These are phyloP conservation scores for Digitaria exilis DNA, from an alignment of 202 grass and related monocot species.

Conservation along the genomic window DNA sequence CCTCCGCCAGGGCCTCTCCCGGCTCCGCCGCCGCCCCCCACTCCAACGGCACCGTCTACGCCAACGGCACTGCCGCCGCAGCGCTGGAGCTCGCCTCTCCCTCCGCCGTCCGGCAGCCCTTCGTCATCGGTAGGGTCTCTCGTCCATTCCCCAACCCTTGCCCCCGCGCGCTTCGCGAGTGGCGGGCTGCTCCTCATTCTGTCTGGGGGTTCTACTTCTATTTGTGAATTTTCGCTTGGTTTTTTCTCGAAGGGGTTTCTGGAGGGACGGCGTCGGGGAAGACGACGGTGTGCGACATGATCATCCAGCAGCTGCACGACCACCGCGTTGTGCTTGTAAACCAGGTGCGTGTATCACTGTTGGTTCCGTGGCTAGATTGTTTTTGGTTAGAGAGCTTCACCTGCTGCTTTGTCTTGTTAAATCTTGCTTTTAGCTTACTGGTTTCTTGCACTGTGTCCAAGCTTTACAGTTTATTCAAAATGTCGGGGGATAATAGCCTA, in stretches of 20 bases:
- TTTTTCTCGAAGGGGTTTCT: constrained; percentile 73
- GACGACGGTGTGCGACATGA: constrained; percentile 99
- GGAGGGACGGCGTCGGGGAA: constrained; percentile 98
- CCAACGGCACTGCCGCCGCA: constrained; percentile 15
- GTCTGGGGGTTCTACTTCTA: background rate
- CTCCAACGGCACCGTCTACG: constrained; percentile 42
- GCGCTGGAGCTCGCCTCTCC: constrained; percentile 35
- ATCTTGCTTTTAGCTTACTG: background rate
- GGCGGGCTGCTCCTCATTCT: background rate
- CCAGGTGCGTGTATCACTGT: constrained; percentile 48
- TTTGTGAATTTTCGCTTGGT: background rate
- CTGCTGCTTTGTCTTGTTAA: background rate
- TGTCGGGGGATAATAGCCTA: background rate
- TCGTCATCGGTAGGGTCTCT: constrained; percentile 81
- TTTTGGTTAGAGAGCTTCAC: constrained; percentile 2
- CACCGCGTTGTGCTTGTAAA: constrained; percentile 95
- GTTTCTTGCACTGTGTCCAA: background rate
- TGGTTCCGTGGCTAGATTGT: background rate
- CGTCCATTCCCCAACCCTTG: no score
- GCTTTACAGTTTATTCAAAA: background rate
- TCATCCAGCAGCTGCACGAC: constrained; percentile 99
- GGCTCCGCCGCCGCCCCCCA: constrained; percentile 4
- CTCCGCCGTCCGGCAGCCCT: constrained; percentile 57
- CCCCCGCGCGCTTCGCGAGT: background rate
- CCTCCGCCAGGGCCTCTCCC: constrained; percentile 44